Conservation (phyloP, 2,329 filamentous ascomycete genomes). For the Beauveria bassiana region DNA sequence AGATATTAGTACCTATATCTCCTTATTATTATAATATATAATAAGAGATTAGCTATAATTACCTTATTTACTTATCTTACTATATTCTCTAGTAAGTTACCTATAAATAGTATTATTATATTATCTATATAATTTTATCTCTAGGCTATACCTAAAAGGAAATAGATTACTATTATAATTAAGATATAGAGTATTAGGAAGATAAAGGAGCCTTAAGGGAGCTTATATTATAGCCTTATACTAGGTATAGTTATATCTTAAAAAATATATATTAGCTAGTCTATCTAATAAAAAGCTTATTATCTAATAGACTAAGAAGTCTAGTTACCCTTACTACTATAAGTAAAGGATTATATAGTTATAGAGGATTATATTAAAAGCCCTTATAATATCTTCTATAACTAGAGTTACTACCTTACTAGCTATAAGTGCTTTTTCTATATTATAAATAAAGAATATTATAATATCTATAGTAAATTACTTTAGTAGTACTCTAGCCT, state of each 20-base stretch:
- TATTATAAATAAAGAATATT: constrained; percentile 14
- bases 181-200: constrained; percentile 9
- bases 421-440: constrained; percentile 14
- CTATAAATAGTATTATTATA: neutral
- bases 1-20: too few species aligned
- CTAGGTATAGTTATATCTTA: neutral
- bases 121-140: constrained; percentile 9
- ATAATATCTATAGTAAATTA: constrained; percentile 15
- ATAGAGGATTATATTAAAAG: constrained; percentile 7
- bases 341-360: constrained; percentile 3
- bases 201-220: constrained; percentile 9
- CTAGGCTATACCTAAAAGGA: neutral
- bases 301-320: neutral
- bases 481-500: constrained; percentile 18
- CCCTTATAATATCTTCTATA: constrained; percentile 6
- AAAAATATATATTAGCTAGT: neutral
- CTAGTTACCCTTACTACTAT: constrained; percentile 1
- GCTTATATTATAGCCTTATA: neutral
- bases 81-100: neutral
- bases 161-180: constrained; percentile 5
- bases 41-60: neutral
- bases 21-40: too few species aligned
- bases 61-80: neutral
- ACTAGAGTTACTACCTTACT: constrained; percentile 5
- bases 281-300: neutral